Percentiles rank a stretch among this genome's conserved stretches.
These are phyloP conservation scores for Didymella lethalis DNA, from an alignment of 2,329 filamentous ascomycete species.

Conservation along the genomic window DNA sequence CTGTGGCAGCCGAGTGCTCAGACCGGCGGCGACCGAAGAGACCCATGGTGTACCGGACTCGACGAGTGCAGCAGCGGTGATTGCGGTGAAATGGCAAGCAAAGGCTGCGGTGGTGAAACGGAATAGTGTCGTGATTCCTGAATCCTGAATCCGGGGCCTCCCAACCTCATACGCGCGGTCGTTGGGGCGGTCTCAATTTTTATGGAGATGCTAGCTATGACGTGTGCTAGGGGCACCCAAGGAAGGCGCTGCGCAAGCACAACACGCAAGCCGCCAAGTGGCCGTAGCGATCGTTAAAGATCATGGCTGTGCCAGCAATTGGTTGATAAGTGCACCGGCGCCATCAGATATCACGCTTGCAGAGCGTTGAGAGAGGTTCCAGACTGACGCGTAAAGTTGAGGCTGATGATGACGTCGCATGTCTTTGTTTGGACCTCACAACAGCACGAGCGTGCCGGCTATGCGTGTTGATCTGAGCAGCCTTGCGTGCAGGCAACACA, in stretches of 20 bases:
- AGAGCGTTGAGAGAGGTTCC: conserved; percentile 17
- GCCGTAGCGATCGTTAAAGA: conserved; percentile 12
- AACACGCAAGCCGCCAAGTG: conserved; percentile 20
- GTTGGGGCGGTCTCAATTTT: conserved; percentile 21
- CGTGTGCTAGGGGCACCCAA: conserved; percentile 14
- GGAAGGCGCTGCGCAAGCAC: conserved; percentile 19
- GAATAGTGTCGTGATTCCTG: conserved; percentile 10
- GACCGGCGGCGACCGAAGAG: conserved; percentile 39
- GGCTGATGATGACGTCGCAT: conserved; percentile 21
- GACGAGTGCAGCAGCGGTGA: not conserved
- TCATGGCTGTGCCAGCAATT: conserved; percentile 17
- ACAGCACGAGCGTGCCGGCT: conserved; percentile 4
- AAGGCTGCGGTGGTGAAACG: conserved; percentile 14
- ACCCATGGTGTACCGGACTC: conserved; percentile 8
- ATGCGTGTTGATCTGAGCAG: conserved; percentile 5
- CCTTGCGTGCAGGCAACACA: conserved; percentile 1
- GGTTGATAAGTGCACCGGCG: conserved; percentile 15
- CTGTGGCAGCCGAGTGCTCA: conserved; percentile 30
- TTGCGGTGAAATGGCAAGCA: conserved; percentile 3
- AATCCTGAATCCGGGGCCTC: conserved; percentile 17
- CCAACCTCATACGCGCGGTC: conserved; percentile 23
- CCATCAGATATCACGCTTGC: conserved; percentile 11
- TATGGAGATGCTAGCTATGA: conserved; percentile 23
- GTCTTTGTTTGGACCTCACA: conserved; percentile 11
- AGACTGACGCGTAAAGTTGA: conserved; percentile 20